Conservation (phyloP, 2,329 filamentous ascomycete genomes). For the Graphilbum sp. region DNA sequence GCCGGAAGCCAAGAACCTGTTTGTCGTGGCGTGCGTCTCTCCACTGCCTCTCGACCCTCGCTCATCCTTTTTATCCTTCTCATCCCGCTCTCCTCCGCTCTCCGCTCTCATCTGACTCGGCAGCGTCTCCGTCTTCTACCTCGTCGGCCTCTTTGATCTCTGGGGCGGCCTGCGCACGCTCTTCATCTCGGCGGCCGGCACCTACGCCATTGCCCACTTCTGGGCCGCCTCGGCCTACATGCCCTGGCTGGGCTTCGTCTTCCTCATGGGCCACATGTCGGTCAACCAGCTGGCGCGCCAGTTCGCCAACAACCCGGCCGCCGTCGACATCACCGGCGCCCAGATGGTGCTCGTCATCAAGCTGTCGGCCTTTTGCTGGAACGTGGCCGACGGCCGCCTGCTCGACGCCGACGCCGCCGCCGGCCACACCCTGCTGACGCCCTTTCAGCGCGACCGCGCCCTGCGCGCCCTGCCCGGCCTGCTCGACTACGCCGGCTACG, state of each 20-base stretch:
- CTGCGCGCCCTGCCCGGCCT: constrained; percentile 57
- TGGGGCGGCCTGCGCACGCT: constrained; percentile 73
- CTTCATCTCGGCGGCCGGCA: constrained; percentile 58
- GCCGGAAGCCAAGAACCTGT: constrained; percentile 74
- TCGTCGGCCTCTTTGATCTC: constrained; percentile 83
- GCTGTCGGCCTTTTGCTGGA: constrained; percentile 92
- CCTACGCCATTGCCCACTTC: constrained; percentile 71
- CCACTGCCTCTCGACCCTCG: background rate
- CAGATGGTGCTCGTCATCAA: constrained; percentile 99
- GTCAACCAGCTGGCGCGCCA: constrained; percentile 76
- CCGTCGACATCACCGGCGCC: constrained; percentile 78
- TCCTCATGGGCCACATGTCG: constrained; percentile 92
- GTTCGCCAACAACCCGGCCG: constrained; percentile 44
- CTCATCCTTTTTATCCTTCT: background rate
- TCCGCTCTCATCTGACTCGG: background rate
- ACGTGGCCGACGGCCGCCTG: constrained; percentile 80
- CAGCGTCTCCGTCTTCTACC: constrained; percentile 73
- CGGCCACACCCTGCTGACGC: constrained; percentile 37
- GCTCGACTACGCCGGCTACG: constrained; percentile 76
- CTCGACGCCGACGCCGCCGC: constrained; percentile 49
- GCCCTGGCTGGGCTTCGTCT: constrained; percentile 93
- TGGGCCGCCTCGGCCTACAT: constrained; percentile 72
- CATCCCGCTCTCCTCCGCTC: background rate
- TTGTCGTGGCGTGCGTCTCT: constrained; percentile 52
- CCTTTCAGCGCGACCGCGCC: constrained; percentile 70